Evolutionary conservation across 306 rosid genomes (phyloP).

Genomic region (Cotoneaster glaucophyllus): DNA sequence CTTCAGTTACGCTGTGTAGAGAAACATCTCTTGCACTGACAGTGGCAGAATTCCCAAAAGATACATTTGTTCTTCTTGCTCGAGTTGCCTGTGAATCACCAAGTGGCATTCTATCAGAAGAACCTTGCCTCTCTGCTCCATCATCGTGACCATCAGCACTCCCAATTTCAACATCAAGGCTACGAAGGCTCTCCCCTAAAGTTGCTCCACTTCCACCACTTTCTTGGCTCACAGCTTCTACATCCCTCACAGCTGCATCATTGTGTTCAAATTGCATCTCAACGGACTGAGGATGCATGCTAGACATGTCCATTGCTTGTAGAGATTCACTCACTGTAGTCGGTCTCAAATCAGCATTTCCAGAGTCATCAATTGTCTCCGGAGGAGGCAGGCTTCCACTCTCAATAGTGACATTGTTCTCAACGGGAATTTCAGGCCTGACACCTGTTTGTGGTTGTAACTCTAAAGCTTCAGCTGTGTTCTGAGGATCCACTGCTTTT

Average conservation of each 20-base stretch:
- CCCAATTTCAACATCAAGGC: conserved; percentile 98
- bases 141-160: conserved; percentile 98
- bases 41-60: conserved; percentile 55
- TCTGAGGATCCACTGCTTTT: conserved; percentile 34
- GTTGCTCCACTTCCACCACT: conserved; percentile 99
- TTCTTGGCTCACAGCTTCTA: conserved; percentile 97
- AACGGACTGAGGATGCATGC: conserved; percentile 48
- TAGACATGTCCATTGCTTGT: conserved; percentile 41
- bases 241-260: conserved; percentile 71
- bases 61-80: conserved; percentile 53
- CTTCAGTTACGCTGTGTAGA: conserved; percentile 88
- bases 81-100: conserved; percentile 81
- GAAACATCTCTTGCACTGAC: conserved; percentile 73
- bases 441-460: conserved; percentile 39
- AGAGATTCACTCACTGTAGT: conserved; percentile 42
- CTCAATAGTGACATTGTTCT: conserved; percentile 44
- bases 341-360: conserved; percentile 38
- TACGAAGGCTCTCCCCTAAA: conserved; percentile 91
- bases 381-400: conserved; percentile 27
- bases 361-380: conserved; percentile 26
- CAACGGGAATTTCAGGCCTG: conserved; percentile 45
- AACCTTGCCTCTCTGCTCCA: conserved; percentile 80
- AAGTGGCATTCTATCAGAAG: conserved; percentile 54
- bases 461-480: conserved; percentile 42
- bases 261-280: conserved; percentile 88